Base-by-base conservation (phyloP, 1,284 basidiomycete species). In the Boletus holoroseus region DNA sequence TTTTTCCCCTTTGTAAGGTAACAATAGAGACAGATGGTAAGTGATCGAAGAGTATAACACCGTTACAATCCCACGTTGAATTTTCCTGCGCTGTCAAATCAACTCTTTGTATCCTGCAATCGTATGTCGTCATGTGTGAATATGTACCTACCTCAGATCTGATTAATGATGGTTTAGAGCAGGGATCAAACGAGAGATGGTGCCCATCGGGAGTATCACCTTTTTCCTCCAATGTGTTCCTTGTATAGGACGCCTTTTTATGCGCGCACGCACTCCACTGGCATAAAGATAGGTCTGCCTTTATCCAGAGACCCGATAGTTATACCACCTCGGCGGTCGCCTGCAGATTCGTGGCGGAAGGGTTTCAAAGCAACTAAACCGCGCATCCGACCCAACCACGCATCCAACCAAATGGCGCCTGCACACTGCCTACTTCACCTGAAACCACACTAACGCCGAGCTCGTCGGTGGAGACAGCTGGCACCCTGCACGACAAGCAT, bases 151-250 rank as follows among this genome's bases (percentile, higher is more conserved):
- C 11, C 8, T 24, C 3, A 11, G 22, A 38, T 15, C 22, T 8
- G 20, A n/a, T n/a, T 11, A 3, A 22, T 22, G 34, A 18, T 34
- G 32, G 32, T n/a, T 9, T 7, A n/a, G n/a, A n/a, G n/a, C n/a
- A n/a, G n/a, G n/a, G n/a, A n/a, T n/a, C n/a, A n/a, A n/a, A n/a
- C n/a, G n/a, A n/a, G n/a, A n/a, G 6, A 18, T n/a, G 43, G 35
- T 13, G 5, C 32, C 20, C 27, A 24, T 5, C 3, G 18, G 26
- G 18, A 38, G 15, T 8, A 6, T 15, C 43, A 18, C 54, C 8
- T 61, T 48, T 36, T 54, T 41, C 55, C 51, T 49, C 43, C 36
- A 26, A 15, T 7, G 63, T 24, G 58, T 58, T 51, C 49, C 38
- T 38, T 24, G 20, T 20, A 7, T 26, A 38, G 56, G 48, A 51